Evolutionary conservation across 1,284 basidiomycete species (phyloP), one percentile per base, ranked within the genome.

Genomic region (Boletellus deceptivus): DNA sequence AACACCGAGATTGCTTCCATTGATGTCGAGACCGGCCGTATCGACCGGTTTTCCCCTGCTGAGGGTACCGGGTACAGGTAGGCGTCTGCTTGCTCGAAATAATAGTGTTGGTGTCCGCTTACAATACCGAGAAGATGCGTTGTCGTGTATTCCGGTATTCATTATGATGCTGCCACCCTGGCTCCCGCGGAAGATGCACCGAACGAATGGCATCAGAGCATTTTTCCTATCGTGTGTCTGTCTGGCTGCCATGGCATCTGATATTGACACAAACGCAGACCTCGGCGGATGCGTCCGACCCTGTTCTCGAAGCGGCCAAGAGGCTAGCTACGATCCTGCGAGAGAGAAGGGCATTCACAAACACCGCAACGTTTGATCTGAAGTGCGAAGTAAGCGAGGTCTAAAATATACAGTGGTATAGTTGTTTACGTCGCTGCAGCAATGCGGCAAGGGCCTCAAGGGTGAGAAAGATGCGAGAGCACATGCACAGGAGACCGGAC

Each of bases 401-500:
- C n/a, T 7, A 16, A 16, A 38, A 24, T 39, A 48, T 45, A 49
- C 41, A 41, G 10, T 39, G 33, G 39, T 53, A 52, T 43, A 20
- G 3, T 34, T 57, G 35, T 55, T 72, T 63, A 70, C 24, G 56
- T 66, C 16, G 73, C 70, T 53, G 9, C 46, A 89, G 86, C 71
- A 83, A 53, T 91, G 89, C 61, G 82, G 84, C 10, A 75, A 82
- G 58, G 93, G 91, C 0, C 70, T 98, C 52, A 93, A 88, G 59
- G 94, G 94, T 22, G 94, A 98, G 74, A 96, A 94, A 63, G 93
- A 86, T 52, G 95, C 95, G 0, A 79, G 89, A 34, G 79, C 80
- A 40, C 94, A 98, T 68, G 94, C 95, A 3, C 80, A 81, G 60
- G 72, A 83, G 66, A 97, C 93, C 1, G 92, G 93, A 0, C 94